Evolutionary conservation across 805 yeast genomes (phyloP).

Genomic region (Lachancea kluyveri): DNA sequence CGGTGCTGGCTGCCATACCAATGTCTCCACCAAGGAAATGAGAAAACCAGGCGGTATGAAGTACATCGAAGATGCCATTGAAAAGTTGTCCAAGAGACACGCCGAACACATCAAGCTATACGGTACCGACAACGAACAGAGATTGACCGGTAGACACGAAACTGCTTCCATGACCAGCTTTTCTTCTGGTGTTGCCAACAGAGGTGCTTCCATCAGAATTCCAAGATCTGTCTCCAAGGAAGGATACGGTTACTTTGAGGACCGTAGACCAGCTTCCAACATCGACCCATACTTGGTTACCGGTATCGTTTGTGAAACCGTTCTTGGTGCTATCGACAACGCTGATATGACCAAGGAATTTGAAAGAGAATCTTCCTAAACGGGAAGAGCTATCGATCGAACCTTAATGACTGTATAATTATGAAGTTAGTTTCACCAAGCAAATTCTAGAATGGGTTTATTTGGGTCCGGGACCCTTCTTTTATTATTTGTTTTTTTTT

Average conservation of each 20-base stretch:
- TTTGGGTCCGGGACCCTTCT: no score
- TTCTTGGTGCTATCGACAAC: constrained; percentile 89
- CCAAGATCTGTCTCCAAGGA: constrained; percentile 98
- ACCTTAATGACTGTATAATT: no score
- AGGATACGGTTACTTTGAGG: constrained; percentile 98
- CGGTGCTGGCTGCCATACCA: constrained; percentile 99
- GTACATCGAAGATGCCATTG: constrained; percentile 85
- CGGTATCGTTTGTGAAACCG: constrained; percentile 96
- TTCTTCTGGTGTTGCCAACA: constrained; percentile 98
- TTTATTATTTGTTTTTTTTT: no score
- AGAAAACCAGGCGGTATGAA: constrained; percentile 96
- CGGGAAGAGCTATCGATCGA: neutral
- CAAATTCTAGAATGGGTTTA: no score
- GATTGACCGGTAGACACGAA: constrained; percentile 98
- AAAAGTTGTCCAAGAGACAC: constrained; percentile 93
- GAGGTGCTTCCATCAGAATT: constrained; percentile 98
- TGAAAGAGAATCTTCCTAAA: constrained; percentile 57
- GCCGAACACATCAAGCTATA: constrained; percentile 91
- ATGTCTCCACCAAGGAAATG: constrained; percentile 89
- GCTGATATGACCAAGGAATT: constrained; percentile 91
- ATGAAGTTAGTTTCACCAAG: no score
- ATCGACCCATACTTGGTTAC: constrained; percentile 98
- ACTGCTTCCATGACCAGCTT: constrained; percentile 90
- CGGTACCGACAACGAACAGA: constrained; percentile 90
- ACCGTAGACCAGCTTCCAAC: constrained; percentile 99